A percentile compares a stretch with the other conserved stretches of the same genome.
Conservation (phyloP, 805 yeast genomes). For the Yarrowia divulgata region DNA sequence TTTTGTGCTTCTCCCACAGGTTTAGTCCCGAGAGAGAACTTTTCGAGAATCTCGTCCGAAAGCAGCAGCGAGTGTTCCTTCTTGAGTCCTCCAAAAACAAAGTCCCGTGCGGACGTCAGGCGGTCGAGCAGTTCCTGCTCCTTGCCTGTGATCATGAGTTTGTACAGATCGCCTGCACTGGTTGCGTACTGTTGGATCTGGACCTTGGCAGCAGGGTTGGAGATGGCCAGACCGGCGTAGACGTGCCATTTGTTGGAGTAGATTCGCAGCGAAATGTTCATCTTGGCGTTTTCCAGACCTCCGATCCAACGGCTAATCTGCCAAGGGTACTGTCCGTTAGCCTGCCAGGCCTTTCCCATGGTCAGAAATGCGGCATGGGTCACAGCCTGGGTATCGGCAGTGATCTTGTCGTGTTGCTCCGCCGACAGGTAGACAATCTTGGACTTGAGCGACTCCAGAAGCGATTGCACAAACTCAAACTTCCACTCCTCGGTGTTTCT, state of each 20-base stretch:
- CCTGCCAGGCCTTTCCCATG: constrained; percentile 97
- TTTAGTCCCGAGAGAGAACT: constrained; percentile 75
- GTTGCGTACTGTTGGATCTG: constrained; percentile 90
- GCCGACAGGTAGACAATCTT: constrained; percentile 79
- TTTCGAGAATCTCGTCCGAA: constrained; percentile 81
- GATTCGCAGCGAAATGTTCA: constrained; percentile 89
- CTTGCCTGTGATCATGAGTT: constrained; percentile 78
- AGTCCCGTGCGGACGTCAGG: constrained; percentile 69
- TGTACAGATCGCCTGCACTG: constrained; percentile 81
- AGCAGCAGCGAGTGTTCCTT: constrained; percentile 65
- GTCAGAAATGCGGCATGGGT: constrained; percentile 97
- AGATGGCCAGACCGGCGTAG: constrained; percentile 95
- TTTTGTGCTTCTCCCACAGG: constrained; percentile 64
- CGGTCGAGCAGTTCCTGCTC: constrained; percentile 65
- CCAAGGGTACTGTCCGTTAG: constrained; percentile 89
- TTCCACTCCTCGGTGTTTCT: constrained; percentile 61
- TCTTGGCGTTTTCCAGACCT: constrained; percentile 94
- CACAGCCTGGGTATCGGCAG: constrained; percentile 98
- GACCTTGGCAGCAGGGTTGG: constrained; percentile 91
- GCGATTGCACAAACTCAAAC: constrained; percentile 64
- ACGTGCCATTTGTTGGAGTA: constrained; percentile 97
- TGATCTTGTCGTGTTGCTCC: constrained; percentile 89
- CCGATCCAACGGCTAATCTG: constrained; percentile 81
- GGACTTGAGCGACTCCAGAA: constrained; percentile 78
- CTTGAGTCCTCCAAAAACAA: constrained; percentile 71